phyloP scores from a whole-genome alignment of 192 early-diverging fungal genomes.

The Irineochytrium annulatum region DNA sequence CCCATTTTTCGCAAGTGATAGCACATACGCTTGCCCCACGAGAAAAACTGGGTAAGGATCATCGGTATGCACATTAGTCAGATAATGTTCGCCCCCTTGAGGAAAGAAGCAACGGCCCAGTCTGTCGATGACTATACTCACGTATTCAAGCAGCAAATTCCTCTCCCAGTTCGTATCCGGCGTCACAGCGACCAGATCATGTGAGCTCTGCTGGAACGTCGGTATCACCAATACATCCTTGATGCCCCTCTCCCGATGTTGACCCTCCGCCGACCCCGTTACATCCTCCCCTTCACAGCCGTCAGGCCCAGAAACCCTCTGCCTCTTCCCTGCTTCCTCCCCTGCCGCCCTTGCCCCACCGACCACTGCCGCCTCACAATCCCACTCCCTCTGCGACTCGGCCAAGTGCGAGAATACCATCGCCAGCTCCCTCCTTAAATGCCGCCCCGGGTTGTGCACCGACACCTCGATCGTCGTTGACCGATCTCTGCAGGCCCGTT shows the following conservation, averaged over 20 bases:
- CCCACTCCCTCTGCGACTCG: neutral
- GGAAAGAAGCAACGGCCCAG: neutral
- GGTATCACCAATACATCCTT: conserved; percentile 70
- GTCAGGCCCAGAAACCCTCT: neutral
- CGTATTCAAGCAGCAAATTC: conserved; percentile 70
- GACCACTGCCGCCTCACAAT: neutral
- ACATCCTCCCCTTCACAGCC: neutral
- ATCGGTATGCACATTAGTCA: neutral
- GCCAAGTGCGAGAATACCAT: conserved; percentile 61
- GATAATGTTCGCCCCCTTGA: neutral
- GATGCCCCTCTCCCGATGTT: conserved; percentile 7
- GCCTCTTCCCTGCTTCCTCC: neutral
- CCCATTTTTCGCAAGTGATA: conserved; percentile 48
- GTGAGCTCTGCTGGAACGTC: conserved; percentile 67
- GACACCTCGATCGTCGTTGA: conserved; percentile 22
- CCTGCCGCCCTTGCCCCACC: neutral
- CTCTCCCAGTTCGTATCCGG: conserved; percentile 71
- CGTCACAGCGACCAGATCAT: conserved; percentile 75
- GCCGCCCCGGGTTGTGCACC: conserved; percentile 33
- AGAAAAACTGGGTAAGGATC: conserved; percentile 54
- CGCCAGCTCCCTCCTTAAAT: conserved; percentile 55
- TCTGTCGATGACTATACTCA: conserved; percentile 36
- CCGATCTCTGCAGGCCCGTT: too few relatives aligned
- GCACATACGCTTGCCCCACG: conserved; percentile 63
- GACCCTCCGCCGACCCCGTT: neutral